A percentile compares a stretch with the other conserved stretches of the same genome.
phyloP scores from a whole-genome alignment of 345 rosid species.

The Populus alba region DNA sequence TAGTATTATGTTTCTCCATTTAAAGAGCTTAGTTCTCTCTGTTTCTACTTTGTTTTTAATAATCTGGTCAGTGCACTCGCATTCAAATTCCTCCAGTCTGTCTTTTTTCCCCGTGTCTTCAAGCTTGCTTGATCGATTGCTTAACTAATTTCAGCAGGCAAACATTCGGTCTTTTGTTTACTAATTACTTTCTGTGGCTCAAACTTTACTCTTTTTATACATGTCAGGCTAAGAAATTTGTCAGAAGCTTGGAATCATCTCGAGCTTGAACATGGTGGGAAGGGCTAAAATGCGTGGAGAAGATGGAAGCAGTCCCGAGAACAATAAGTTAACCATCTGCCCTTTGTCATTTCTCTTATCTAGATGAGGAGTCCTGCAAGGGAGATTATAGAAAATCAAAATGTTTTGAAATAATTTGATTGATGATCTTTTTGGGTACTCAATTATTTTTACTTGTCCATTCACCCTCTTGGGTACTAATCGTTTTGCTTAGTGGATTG shows the following conservation, averaged over 20 bases:
- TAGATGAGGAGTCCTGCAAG: background rate
- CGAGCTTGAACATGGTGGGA: slow-evolving; percentile 15
- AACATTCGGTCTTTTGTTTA: background rate
- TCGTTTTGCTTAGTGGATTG: background rate
- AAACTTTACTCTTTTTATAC: background rate
- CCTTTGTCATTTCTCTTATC: background rate
- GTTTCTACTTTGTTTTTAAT: background rate
- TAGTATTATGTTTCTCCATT: slow-evolving; percentile 2
- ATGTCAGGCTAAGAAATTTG: slow-evolving; percentile 63
- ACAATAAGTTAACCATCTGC: slow-evolving; percentile 17
- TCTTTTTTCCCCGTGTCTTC: background rate
- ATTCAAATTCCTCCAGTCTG: background rate
- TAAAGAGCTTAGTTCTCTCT: background rate
- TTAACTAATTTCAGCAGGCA: background rate
- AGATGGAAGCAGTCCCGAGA: slow-evolving; percentile 9
- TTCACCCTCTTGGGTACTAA: background rate
- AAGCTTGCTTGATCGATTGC: background rate
- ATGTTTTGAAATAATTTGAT: background rate
- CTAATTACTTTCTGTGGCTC: background rate
- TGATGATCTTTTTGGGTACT: background rate
- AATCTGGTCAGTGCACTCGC: background rate
- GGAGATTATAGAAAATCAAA: slow-evolving; percentile 3
- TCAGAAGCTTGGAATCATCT: slow-evolving; percentile 49
- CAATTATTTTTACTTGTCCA: background rate
- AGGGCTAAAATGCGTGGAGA: background rate